A percentile compares a stretch with the other conserved stretches of the same genome.
phyloP scores from a whole-genome alignment of 2,329 filamentous ascomycete species.

The Pseudocercospora fuligena region DNA sequence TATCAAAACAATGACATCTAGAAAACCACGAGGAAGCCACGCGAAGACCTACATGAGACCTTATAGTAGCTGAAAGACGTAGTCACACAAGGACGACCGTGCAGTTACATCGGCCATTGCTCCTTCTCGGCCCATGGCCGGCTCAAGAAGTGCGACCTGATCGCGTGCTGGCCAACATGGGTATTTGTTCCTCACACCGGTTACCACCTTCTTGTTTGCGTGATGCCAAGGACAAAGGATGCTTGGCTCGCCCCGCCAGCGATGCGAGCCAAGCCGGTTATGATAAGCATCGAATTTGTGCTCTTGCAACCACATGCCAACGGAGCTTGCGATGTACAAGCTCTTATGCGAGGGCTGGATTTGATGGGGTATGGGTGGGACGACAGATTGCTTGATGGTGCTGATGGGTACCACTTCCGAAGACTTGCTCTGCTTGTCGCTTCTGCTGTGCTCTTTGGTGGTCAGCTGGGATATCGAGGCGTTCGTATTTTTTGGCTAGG shows the following conservation, averaged over 20 bases:
- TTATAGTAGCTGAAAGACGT: slow-evolving; percentile 1
- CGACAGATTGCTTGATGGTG: not conserved
- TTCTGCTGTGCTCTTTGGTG: too few species aligned
- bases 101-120: not conserved
- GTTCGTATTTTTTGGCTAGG: too few species aligned
- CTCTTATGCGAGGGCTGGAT: not conserved
- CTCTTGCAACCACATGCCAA: not conserved
- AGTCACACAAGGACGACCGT: not conserved
- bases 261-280: too few species aligned
- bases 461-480: too few species aligned
- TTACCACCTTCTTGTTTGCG: slow-evolving; percentile 12
- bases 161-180: not conserved
- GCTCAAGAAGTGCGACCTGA: not conserved
- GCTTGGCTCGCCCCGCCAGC: too few species aligned
- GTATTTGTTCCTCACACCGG: not conserved
- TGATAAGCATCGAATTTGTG: too few species aligned
- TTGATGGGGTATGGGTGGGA: not conserved
- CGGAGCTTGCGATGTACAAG: not conserved
- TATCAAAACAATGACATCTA: not conserved
- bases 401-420: too few species aligned
- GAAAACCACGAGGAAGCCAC: not conserved
- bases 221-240: too few species aligned
- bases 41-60: not conserved
- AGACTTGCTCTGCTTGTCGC: too few species aligned
- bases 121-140: not conserved